Base-by-base conservation (phyloP, 208 protist genomes). In the Phytomonas francai region DNA sequence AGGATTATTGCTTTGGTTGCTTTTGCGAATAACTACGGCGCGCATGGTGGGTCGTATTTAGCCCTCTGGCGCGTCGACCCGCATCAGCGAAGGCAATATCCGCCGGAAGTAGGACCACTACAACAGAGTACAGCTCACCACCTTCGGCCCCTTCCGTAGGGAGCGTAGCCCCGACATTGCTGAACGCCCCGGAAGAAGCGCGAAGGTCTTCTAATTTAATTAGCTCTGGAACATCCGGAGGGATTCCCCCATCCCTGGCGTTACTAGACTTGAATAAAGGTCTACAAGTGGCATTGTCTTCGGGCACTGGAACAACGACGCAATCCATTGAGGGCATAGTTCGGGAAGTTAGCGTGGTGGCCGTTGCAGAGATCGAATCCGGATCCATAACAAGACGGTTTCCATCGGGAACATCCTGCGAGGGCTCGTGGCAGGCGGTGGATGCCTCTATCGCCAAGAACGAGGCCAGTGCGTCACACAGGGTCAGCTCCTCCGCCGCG, bases 391-490 rank as follows among this genome's bases (percentile, higher is more conserved):
- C 22, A 54, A 25, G 25, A 22, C 25, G 45, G 45, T 25, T 25
- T 22, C 45, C 57, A 7, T 32, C 9, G 28, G 58, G n/a, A 59
- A 25, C 51, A 25, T 63, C 56, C 64, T 68, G 29, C 31, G 31
- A 34, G 27, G 49, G 42, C 22, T 34, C 67, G 5, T 22, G 45
- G 16, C 45, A 12, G 45, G 19, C 25, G 33, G 49, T 39, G 28
- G 33, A 59, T 27, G 77, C 80, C 59, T 83, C 71, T 14, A 59
- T 62, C 0, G 67, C 71, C 31, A 85, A 61, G 9, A 68, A 71
- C 3, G 68, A 51, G 0, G 80, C 76, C 6, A 85, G 73, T 3
- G 77, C 80, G 49, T 85, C 71, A 45, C 80, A 72, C 9, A 85
- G 57, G 1, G 70, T 25, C 57, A 74, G 72, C 5, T n/a, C 45